Percentiles rank a stretch among this genome's conserved stretches.
These are phyloP conservation scores for Mycena epipterygia DNA, from an alignment of 768 basidiomycete species.

Conservation along the genomic window DNA sequence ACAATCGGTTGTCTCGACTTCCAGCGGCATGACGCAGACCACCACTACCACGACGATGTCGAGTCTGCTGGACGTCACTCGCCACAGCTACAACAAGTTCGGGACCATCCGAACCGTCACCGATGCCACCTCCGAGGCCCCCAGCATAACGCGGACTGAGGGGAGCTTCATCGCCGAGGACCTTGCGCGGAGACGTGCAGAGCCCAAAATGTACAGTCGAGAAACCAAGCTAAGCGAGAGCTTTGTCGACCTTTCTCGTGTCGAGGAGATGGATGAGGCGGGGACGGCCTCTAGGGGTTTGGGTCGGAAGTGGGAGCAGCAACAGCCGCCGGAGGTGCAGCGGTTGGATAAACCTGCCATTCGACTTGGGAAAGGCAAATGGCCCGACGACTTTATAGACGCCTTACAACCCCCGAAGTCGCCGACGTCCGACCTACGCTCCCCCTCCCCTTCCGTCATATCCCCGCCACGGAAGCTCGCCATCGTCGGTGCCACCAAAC, in stretches of 20 bases:
- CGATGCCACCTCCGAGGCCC: slow-evolving; percentile 82
- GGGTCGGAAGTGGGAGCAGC: slow-evolving; percentile 37
- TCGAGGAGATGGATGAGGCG: slow-evolving; percentile 41
- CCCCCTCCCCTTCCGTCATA: slow-evolving; percentile 54
- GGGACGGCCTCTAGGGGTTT: slow-evolving; percentile 40
- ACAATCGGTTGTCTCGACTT: slow-evolving; percentile 68
- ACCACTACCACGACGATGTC: slow-evolving; percentile 66
- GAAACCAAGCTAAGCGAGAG: slow-evolving; percentile 77
- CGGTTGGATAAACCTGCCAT: slow-evolving; percentile 55
- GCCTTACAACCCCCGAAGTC: slow-evolving; percentile 59
- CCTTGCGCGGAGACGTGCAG: slow-evolving; percentile 55
- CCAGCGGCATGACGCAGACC: slow-evolving; percentile 71
- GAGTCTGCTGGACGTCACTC: slow-evolving; percentile 70
- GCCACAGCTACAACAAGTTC: slow-evolving; percentile 69
- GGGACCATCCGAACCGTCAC: slow-evolving; percentile 88
- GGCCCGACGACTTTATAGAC: slow-evolving; percentile 86
- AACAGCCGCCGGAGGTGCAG: slow-evolving; percentile 37
- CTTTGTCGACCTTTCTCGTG: slow-evolving; percentile 34
- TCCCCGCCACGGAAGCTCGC: slow-evolving; percentile 69
- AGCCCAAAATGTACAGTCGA: slow-evolving; percentile 50
- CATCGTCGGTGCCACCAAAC: slow-evolving; percentile 59
- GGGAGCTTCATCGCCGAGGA: slow-evolving; percentile 70
- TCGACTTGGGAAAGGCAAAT: slow-evolving; percentile 82
- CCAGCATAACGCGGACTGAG: slow-evolving; percentile 76
- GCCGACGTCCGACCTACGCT: slow-evolving; percentile 39